These are phyloP conservation scores for Klebsormidium nitens DNA, from an alignment of 139 green algal genomes.

Conservation along the genomic window DNA sequence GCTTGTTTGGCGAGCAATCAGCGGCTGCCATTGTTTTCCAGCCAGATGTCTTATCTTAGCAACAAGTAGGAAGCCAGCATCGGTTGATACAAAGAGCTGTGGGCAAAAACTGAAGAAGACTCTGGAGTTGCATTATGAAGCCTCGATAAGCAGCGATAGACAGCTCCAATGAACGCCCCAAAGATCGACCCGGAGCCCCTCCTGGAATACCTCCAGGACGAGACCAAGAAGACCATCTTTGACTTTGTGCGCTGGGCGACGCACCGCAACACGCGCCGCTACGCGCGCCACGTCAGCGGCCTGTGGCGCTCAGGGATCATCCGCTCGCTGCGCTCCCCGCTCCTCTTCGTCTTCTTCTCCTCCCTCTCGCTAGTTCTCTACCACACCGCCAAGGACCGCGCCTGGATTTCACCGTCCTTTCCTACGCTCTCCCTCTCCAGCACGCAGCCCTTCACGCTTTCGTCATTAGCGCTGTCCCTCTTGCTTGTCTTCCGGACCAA, in stretches of 20 bases:
- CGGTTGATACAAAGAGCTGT: too few species aligned
- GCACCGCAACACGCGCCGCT: not conserved
- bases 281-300: not conserved
- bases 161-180: too few species aligned
- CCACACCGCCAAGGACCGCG: not conserved
- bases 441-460: conserved; percentile 2
- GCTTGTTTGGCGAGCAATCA: too few species aligned
- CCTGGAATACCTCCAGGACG: too few species aligned
- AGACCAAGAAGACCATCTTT: not conserved
- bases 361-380: not conserved
- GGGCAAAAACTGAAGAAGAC: too few species aligned
- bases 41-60: too few species aligned
- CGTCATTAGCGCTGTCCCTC: conserved; percentile 11
- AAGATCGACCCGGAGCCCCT: too few species aligned
- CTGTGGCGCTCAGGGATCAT: not conserved
- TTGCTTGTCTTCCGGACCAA: conserved; percentile 71
- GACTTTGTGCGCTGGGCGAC: not conserved
- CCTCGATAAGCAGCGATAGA: too few species aligned
- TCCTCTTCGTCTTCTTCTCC: not conserved
- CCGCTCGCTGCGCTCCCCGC: conserved; percentile 17
- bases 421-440: not conserved
- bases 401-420: not conserved
- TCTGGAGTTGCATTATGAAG: too few species aligned
- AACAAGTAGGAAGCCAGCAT: too few species aligned
- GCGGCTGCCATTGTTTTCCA: too few species aligned